These are phyloP conservation scores for Aquanectria penicillioides DNA, from an alignment of 2,329 filamentous ascomycete species.

Conservation along the genomic window DNA sequence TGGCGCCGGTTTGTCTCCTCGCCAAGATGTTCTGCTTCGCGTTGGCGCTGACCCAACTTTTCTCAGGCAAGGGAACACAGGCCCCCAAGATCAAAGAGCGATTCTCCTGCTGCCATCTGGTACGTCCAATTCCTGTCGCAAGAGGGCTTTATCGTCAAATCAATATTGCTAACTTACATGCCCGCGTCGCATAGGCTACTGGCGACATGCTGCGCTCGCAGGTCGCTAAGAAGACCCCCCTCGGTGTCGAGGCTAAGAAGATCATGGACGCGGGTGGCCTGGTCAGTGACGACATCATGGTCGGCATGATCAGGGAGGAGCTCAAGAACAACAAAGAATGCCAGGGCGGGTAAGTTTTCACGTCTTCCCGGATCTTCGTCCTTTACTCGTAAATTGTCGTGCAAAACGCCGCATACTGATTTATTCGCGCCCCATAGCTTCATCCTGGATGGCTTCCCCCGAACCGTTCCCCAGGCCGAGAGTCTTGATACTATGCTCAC, in stretches of 20 bases:
- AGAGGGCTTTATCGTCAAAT: neutral
- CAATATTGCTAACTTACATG: constrained; percentile 24
- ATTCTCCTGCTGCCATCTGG: constrained; percentile 96
- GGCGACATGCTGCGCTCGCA: constrained; percentile 99
- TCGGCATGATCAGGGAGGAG: constrained; percentile 99
- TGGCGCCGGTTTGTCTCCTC: constrained; percentile 80
- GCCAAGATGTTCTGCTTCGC: constrained; percentile 1
- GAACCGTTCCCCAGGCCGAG: constrained; percentile 94
- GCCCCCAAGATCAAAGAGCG: constrained; percentile 98
- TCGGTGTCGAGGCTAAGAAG: constrained; percentile 98
- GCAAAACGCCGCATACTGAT: constrained; percentile 31
- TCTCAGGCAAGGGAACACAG: constrained; percentile 95
- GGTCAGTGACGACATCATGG: constrained; percentile 98
- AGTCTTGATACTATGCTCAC: constrained; percentile 92
- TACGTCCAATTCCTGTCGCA: constrained; percentile 58
- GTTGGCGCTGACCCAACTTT: constrained; percentile 28
- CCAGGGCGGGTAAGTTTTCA: constrained; percentile 82
- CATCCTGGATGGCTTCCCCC: constrained; percentile 98
- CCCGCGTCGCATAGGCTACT: constrained; percentile 73
- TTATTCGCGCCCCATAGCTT: constrained; percentile 68
- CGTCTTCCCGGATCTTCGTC: constrained; percentile 17
- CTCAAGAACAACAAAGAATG: constrained; percentile 94
- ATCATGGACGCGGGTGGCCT: constrained; percentile 99
- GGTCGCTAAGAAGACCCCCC: constrained; percentile 94
- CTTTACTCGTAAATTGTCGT: too few relatives aligned